A percentile compares a stretch with the other conserved stretches of the same genome.
phyloP scores from a whole-genome alignment of 2,329 filamentous ascomycete genomes.

The Alternaria viburni region DNA sequence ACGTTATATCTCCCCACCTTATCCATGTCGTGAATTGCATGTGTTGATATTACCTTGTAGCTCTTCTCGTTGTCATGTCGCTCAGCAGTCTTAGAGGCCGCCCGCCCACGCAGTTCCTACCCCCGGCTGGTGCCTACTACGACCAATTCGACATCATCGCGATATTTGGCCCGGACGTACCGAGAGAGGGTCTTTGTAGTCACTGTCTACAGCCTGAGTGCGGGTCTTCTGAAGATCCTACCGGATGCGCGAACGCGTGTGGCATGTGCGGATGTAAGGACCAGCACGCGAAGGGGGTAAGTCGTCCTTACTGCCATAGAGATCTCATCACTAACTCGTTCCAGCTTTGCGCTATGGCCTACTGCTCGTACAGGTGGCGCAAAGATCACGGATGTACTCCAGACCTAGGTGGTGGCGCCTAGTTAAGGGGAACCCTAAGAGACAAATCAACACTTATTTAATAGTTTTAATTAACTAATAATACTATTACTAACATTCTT shows the following conservation, averaged over 20 bases:
- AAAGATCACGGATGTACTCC: too few species aligned
- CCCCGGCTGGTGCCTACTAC: neutral
- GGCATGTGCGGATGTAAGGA: neutral
- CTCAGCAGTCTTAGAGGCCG: neutral
- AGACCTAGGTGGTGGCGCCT: too few species aligned
- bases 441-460: too few species aligned
- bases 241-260: neutral
- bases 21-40: fast-evolving
- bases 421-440: too few species aligned
- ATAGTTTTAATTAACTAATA: too few species aligned
- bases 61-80: neutral
- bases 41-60: fast-evolving
- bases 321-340: fast-evolving
- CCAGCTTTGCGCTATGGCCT: neutral
- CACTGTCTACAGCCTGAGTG: neutral
- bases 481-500: too few species aligned
- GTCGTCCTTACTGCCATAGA: fast-evolving
- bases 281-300: neutral
- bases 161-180: neutral
- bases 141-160: neutral
- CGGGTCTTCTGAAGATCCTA: neutral
- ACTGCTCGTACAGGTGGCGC: neutral
- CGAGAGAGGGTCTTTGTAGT: neutral
- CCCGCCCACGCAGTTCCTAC: neutral
- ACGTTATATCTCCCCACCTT: neutral